A percentile compares a stretch with the other conserved stretches of the same genome.
Conservation (phyloP, 805 yeast species). For the Sungouiella blattae region DNA sequence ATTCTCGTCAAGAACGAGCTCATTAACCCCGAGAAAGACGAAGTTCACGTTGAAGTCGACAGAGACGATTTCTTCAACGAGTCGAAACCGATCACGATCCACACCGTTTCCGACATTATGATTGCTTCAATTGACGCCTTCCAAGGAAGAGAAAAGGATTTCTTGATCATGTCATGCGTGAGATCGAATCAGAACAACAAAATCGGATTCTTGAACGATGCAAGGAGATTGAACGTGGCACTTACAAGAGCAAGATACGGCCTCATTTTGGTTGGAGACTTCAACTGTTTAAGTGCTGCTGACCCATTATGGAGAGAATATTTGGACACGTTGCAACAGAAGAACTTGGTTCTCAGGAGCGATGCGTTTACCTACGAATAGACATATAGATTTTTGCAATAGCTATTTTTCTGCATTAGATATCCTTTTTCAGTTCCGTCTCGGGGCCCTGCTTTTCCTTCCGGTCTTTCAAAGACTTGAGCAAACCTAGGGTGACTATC, state of each 20-base stretch:
- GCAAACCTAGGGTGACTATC: conserved; percentile 51
- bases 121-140: conserved; percentile 51
- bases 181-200: conserved; percentile 66
- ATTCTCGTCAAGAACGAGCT: conserved; percentile 46
- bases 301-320: conserved; percentile 17
- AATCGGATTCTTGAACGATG: conserved; percentile 82
- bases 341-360: conserved; percentile 7
- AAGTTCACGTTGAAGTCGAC: conserved; percentile 51
- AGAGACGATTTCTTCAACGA: conserved; percentile 53
- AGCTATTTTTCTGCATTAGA: not conserved
- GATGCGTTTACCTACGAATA: conserved; percentile 7
- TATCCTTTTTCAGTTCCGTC: conserved; percentile 2
- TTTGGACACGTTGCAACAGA: conserved; percentile 10
- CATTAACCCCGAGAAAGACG: conserved; percentile 52
- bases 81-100: conserved; percentile 46
- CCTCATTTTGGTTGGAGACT: conserved; percentile 37
- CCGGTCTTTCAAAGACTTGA: conserved; percentile 44
- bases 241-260: conserved; percentile 86
- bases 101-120: conserved; percentile 43
- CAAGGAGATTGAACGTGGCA: conserved; percentile 85
- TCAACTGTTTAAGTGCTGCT: conserved; percentile 9
- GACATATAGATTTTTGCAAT: too few relatives aligned
- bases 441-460: conserved; percentile 18
- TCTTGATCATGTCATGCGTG: conserved; percentile 49
- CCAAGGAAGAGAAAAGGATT: conserved; percentile 58